Base-by-base conservation (phyloP, 768 basidiomycete genomes). In the Pleurotus cornucopiae region DNA sequence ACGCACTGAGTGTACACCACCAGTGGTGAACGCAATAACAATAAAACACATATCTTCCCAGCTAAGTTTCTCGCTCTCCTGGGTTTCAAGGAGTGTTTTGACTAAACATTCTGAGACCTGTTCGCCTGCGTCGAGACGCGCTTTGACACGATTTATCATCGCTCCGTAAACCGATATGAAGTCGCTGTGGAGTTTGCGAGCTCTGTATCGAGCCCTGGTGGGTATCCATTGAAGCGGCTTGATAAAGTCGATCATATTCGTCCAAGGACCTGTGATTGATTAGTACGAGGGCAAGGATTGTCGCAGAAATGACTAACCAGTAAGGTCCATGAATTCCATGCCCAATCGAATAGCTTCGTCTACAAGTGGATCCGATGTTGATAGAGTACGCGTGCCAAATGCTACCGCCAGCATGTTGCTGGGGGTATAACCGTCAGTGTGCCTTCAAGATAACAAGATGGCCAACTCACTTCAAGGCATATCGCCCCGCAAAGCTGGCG, bases 41-140 rank as follows among this genome's bases (percentile, higher is more conserved):
- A 71, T 60, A 60, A 71, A 68, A 39, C 65, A 67, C 51, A 69
- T 55, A 55, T 71, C 71, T 46, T 63, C 61, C 59, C 63, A 63
- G 46, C 67, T 66, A 13, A 71, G 56, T 48, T 66, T 62, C 46
- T 71, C 71, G 44, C 66, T 49, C 18, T 66, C 63, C 38, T 59
- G 62, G 3, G 59, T 60, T 18, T 66, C 59, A 6, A 72, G 57
- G 26, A 72, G 56, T 1, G 64, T 65, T 59, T 67, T 71, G 12
- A 61, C 69, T 4, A 72, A 61, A 55, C 71, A 72, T 51, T 71
- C 65, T 1, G 70, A 69, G 1, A 71, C 68, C 13, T 64, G 49
- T 25, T 71, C 68, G 18, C 70, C 71, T 0, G 54, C 44, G 6
- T 67, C 64, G 60, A 71, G 62, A 4, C 67, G 64, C 5, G 51